Base-by-base conservation (phyloP, 352 stramenopile species). In the Peronospora tabacina region DNA sequence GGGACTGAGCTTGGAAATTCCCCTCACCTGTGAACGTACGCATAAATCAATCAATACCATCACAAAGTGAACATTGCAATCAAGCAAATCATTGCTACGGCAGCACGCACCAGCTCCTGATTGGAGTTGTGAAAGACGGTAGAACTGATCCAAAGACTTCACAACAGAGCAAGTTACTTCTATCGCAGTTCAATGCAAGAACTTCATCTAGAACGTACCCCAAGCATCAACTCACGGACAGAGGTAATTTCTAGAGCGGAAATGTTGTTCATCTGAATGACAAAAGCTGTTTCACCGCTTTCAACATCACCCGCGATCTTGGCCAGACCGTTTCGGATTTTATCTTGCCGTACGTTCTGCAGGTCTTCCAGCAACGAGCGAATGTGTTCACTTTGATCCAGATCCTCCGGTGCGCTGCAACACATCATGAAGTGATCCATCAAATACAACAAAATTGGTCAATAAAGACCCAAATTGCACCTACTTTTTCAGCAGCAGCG, bases 231-330 rank as follows among this genome's bases (percentile, higher is more conserved):
- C 55, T 90, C 70, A n/a, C 82, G 82, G 24, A 95, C 79, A 8
- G 80, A 88, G 50, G 82, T 91, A 65, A 95, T 87, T 55, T 95
- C 84, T 9, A 95, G 68, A 15, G 80, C 82, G 0, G 74, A 71
- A 20, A 92, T 81, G 47, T 92, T 91, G 73, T 91, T 95, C 80
- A 95, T 87, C 66, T 91, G 66, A 60, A 92, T 83, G 20, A 78
- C 82, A 32, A 77, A 82, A 19, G 82, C 79, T 22, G 78, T 81
- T 30, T 75, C 79, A 13, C 79, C 82, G 33, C 55, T 76, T 49
- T 90, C 73, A 29, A 89, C 79, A 32, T 94, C 82, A 30, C 47
- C 76, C 9, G 78, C 74, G 33, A 95, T 92, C 33, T 79, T 72
- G 52, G 79, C 78, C 17, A 95, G 58, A 90, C 83, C 83, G 32